Percentiles rank a stretch among this genome's conserved stretches.
Conservation (phyloP, 306 rosid species). For the apple (Malus domestica) region DNA sequence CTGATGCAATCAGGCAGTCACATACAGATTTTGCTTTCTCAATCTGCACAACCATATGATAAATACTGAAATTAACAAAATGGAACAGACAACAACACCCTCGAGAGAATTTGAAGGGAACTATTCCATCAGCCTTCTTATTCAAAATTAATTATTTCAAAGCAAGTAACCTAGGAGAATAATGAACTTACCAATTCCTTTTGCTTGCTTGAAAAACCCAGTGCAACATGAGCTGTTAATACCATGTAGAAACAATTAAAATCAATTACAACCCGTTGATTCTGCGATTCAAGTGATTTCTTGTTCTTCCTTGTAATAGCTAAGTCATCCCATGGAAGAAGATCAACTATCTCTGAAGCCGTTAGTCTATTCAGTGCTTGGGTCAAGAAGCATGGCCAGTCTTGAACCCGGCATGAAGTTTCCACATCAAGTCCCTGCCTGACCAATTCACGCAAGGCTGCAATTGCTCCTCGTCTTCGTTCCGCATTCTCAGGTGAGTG, state of each 20-base stretch:
- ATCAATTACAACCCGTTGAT: slow-evolving; percentile 79
- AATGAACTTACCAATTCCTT: slow-evolving; percentile 60
- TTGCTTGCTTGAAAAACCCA: slow-evolving; percentile 83
- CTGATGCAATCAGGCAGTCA: slow-evolving; percentile 78
- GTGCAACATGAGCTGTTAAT: slow-evolving; percentile 73
- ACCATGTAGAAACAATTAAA: slow-evolving; percentile 66
- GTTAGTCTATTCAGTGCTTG: slow-evolving; percentile 66
- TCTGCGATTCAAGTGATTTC: slow-evolving; percentile 90
- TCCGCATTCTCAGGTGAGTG: slow-evolving; percentile 63
- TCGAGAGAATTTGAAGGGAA: neutral
- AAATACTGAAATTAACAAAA: neutral
- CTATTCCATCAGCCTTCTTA: neutral
- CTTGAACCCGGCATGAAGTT: slow-evolving; percentile 74
- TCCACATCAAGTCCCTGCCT: slow-evolving; percentile 96
- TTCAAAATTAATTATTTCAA: neutral
- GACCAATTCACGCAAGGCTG: slow-evolving; percentile 84
- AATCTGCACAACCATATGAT: slow-evolving; percentile 46
- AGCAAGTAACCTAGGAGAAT: slow-evolving; percentile 8
- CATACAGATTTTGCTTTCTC: slow-evolving; percentile 66
- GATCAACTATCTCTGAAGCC: slow-evolving; percentile 83
- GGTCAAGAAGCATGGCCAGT: slow-evolving; percentile 88
- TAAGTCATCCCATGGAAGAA: slow-evolving; percentile 85
- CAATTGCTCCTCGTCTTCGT: slow-evolving; percentile 83
- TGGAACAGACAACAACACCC: neutral
- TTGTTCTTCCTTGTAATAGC: slow-evolving; percentile 74